Conservation (phyloP, 164 flowering plant species). For the Magnolia sinica region DNA sequence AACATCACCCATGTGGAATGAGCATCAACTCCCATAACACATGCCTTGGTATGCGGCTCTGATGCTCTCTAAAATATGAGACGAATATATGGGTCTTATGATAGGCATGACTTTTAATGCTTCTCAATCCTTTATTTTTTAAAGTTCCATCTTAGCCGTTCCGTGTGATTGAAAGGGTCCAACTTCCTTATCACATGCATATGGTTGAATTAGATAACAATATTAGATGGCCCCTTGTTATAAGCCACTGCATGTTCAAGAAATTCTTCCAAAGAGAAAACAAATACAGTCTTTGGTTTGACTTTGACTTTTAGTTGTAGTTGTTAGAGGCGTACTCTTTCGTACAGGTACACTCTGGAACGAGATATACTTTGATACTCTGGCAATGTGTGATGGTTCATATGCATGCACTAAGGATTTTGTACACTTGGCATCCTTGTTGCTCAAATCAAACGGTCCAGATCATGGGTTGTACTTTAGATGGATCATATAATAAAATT, state of each 20-base stretch:
- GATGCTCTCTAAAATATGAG: neutral
- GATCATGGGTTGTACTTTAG: neutral
- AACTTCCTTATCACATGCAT: neutral
- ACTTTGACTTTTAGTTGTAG: neutral
- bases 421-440: neutral
- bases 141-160: neutral
- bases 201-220: neutral
- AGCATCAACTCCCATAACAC: neutral
- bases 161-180: neutral
- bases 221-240: neutral
- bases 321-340: neutral
- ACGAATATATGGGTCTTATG: neutral
- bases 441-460: neutral
- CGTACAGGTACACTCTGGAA: neutral
- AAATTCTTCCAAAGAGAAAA: neutral
- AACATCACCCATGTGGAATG: conserved; percentile 47
- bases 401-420: neutral
- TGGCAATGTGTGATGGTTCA: too few relatives aligned
- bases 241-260: neutral
- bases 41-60: neutral
- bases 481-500: too few relatives aligned
- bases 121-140: neutral
- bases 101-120: neutral
- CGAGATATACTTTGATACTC: neutral
- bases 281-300: neutral